Percentiles rank a stretch among this genome's conserved stretches.
phyloP scores from a whole-genome alignment of 148 eudicot species.

The Polygonum aviculare region DNA sequence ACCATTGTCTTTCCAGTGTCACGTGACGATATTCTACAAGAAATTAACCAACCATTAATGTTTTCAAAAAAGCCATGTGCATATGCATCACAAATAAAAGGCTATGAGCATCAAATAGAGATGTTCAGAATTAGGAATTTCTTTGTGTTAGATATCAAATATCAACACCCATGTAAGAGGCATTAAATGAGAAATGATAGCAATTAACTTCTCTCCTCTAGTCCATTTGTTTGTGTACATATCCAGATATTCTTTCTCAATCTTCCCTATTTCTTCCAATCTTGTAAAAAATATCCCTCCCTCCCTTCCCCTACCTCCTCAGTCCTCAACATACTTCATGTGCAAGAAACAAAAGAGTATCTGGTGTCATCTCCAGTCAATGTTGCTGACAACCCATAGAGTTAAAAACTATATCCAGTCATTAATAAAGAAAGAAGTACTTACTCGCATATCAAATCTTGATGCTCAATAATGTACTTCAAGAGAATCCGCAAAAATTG shows the following conservation, averaged over 20 bases:
- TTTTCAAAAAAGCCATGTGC: not conserved
- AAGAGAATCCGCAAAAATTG: slow-evolving; percentile 87
- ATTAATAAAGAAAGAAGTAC: slow-evolving; percentile 15
- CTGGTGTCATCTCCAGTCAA: not conserved
- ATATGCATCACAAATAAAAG: not conserved
- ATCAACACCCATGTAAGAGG: not conserved
- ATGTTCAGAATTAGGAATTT: not conserved
- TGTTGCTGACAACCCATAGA: not conserved
- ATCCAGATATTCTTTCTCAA: not conserved
- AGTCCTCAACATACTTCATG: not conserved
- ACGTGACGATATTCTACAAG: slow-evolving; percentile 84
- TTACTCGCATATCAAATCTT: slow-evolving; percentile 96
- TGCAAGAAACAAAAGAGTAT: not conserved
- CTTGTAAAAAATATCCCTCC: not conserved
- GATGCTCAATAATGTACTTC: slow-evolving; percentile 93
- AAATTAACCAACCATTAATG: not conserved
- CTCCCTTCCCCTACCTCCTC: not conserved
- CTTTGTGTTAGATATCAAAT: not conserved
- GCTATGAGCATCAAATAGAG: not conserved
- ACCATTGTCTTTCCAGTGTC: slow-evolving; percentile 99
- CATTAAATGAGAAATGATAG: not conserved
- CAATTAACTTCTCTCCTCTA: not conserved
- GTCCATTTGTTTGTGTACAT: not conserved
- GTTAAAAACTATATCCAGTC: not conserved
- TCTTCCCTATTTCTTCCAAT: not conserved